Base-by-base conservation (phyloP, 2,329 filamentous ascomycete genomes). In the Neurospora sp. region DNA sequence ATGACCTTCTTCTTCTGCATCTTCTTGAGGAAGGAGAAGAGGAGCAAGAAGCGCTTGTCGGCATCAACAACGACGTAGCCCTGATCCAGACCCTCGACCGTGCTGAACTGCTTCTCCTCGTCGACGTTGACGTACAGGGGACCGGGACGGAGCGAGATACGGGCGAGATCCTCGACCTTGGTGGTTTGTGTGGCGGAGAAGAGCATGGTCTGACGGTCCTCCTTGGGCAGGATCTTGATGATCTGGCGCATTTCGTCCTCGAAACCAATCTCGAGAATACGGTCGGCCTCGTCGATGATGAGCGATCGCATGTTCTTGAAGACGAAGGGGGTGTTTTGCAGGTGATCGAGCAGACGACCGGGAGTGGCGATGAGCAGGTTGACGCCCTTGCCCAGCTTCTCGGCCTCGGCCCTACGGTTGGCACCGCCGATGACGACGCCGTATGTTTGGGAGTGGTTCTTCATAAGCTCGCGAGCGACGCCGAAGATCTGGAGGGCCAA, bases 181-280 rank as follows among this genome's bases (percentile, higher is more conserved):
- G 95, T 98, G 3, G 96, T 99, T 81, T 98, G 96, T 4, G 96
- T 99, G 15, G 96, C 96, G 15, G 93, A 97, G 85, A 99, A 99
- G n/a, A 99, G 87, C 90, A 97, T 96, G 0, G 94, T 97, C 81
- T 98, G 95, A 71, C 96, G 86, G 74, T 94, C 89, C 70, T 96
- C 90, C 75, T 91, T 91, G 66, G 94, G 93, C 19, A 98, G 83
- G 69, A 98, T 96, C 85, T 96, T 96, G 80, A 98, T 90, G 75
- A 99, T 97, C 79, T 96, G 91, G 73, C 93, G 87, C 92, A 99
- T 97, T 82, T 99, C 96, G 78, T 98, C 96, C 81, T 99, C 96
- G 85, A 99, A 99, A 76, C 96, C 95, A 73, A 97, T 93, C 82
- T 99, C 96, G 66, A 99, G 84, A 73, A 99, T 97, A 67, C 96